Conservation (phyloP, 2,329 filamentous ascomycete species). For the Epichloe glyceriae region DNA sequence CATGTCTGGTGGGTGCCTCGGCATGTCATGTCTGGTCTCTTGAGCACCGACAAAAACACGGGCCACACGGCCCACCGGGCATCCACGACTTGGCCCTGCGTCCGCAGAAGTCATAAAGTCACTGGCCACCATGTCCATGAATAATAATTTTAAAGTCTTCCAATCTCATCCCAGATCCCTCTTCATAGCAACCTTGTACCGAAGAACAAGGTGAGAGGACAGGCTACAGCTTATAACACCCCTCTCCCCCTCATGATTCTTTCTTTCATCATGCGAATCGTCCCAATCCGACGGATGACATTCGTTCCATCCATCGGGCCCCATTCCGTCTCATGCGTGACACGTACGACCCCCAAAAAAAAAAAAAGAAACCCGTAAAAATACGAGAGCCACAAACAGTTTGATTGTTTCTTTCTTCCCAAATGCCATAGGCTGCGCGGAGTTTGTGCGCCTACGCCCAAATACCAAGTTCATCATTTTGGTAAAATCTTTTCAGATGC, state of each 20-base stretch:
- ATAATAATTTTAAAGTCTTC: not conserved
- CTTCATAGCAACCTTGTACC: not conserved
- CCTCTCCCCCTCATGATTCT: not conserved
- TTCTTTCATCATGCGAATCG: not conserved
- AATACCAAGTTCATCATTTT: not conserved
- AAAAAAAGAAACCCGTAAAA: not conserved
- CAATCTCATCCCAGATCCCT: no score
- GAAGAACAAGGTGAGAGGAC: not conserved
- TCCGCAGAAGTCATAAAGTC: not conserved
- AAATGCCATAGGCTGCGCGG: not conserved
- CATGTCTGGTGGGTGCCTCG: not conserved
- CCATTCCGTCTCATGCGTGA: not conserved
- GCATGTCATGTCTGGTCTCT: not conserved
- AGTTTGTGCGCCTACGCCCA: slow-evolving; percentile 3
- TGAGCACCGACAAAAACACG: no score
- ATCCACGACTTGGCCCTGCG: no score
- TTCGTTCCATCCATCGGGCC: not conserved
- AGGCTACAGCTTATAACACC: not conserved
- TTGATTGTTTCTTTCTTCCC: not conserved
- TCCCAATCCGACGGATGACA: not conserved
- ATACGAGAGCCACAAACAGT: not conserved
- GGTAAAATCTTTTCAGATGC: not conserved
- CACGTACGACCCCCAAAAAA: not conserved
- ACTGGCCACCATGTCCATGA: not conserved
- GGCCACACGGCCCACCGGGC: no score